phyloP scores from a whole-genome alignment of 345 rosid species.

The Trapa bicornis region DNA sequence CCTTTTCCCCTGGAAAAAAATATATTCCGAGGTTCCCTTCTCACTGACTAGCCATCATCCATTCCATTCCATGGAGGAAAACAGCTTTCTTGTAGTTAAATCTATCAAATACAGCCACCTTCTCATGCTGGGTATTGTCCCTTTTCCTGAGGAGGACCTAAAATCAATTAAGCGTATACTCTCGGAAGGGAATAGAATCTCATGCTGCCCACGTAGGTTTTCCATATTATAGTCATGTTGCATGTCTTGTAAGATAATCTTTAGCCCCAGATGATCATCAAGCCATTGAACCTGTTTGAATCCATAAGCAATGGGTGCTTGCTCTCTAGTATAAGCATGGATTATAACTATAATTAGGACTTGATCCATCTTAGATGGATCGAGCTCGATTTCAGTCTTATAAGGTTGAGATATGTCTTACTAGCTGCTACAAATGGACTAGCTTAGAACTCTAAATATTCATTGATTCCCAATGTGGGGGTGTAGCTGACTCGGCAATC shows the following conservation, averaged over 20 bases:
- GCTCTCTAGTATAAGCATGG: no score
- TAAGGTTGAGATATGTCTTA: no score
- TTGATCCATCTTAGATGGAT: no score
- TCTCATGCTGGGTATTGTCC: not conserved
- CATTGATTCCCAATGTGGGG: constrained; percentile 15
- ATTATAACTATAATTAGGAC: no score
- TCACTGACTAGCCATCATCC: not conserved
- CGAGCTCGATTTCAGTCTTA: no score
- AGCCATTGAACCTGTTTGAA: no score
- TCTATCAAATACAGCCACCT: constrained; percentile 5
- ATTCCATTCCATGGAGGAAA: constrained; percentile 10
- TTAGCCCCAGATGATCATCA: no score
- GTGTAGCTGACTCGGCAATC: constrained; percentile 19
- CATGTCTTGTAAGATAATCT: no score
- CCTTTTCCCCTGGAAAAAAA: constrained; percentile 15
- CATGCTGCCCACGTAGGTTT: not conserved
- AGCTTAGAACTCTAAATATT: not conserved
- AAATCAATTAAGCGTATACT: not conserved
- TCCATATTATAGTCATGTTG: not conserved
- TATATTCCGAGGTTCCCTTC: constrained; percentile 29
- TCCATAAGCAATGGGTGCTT: no score
- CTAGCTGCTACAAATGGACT: not conserved
- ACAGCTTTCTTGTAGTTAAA: constrained; percentile 16
- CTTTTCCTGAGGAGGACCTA: not conserved
- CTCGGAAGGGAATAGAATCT: not conserved